Evolutionary conservation across 176 grass and related monocot species (phyloP), one percentile per base, ranked within the genome.

Genomic region (Microstegium vimineum): DNA sequence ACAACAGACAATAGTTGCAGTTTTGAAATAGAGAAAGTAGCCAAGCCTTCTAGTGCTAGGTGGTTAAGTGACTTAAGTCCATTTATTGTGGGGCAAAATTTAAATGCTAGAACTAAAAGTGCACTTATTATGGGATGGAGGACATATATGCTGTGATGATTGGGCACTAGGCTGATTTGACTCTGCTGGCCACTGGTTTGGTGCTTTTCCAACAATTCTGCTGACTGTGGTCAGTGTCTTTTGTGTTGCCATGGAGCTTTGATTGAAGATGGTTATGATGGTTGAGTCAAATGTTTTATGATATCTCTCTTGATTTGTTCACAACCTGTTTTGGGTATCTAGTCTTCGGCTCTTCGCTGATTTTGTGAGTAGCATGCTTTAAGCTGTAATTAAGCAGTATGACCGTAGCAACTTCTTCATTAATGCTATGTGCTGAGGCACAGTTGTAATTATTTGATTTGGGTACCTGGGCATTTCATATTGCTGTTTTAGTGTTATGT

Each of bases 321-420:
- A 43, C 27, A 52, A 73, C 20, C 40, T 26, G 12, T 46, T 32
- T 73, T 63, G 37, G 28, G 62, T 73, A n/a, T 45, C 41, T 17
- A 46, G 8, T 27, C 12, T 62, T 36, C 35, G 71, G 26, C 35
- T 47, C 16, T 69, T 23, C 5, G 8, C 22, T 82, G 26, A 47
- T 52, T 68, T 52, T 80, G 45, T 57, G 43, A 66, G 25, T 80
- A 51, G 11, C 57, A 51, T 62, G 27, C 40, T 76, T 28, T 33
- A 63, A 69, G 27, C 15, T 78, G 42, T 64, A 83, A 14, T 57
- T 82, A 71, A 82, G n/a, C 2, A 76, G n/a, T 1, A 5, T 66
- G 7, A 9, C 2, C 16, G 1, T 56, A 60, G 23, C 46, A 56
- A 77, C 4, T 73, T 49, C 9, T 83, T 52, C 13, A 27, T 51